A percentile compares a stretch with the other conserved stretches of the same genome.
These are phyloP conservation scores for Mangifera indica DNA, from an alignment of 345 rosid genomes.

Conservation along the genomic window DNA sequence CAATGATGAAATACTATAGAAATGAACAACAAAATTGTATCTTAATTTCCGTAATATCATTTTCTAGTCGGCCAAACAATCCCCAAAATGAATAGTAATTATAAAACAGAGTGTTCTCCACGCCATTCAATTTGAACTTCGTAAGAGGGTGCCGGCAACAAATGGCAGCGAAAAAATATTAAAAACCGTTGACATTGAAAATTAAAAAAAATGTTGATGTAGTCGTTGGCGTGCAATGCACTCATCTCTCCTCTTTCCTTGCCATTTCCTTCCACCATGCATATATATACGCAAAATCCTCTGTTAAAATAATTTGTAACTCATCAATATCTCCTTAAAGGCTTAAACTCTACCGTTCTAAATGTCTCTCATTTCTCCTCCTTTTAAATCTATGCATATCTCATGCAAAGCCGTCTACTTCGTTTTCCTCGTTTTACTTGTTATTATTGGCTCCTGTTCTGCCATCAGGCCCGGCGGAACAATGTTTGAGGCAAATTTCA, in stretches of 20 bases:
- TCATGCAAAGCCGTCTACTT: slow-evolving; percentile 21
- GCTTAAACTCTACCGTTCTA: slow-evolving; percentile 27
- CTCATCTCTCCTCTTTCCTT: slow-evolving; percentile 23
- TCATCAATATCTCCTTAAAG: slow-evolving; percentile 8
- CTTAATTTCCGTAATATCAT: not conserved
- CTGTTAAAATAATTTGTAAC: not conserved
- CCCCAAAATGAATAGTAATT: not conserved
- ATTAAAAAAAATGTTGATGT: slow-evolving; percentile 11
- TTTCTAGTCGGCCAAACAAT: slow-evolving; percentile 11
- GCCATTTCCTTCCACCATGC: slow-evolving; percentile 14
- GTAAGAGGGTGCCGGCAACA: slow-evolving; percentile 23
- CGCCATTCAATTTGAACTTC: not conserved
- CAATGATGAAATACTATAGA: not conserved
- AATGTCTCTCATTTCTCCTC: not conserved
- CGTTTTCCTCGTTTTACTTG: slow-evolving; percentile 27
- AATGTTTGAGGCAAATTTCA: slow-evolving; percentile 6
- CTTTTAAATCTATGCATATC: slow-evolving; percentile 10
- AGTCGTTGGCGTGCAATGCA: slow-evolving; percentile 43
- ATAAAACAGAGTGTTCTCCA: not conserved
- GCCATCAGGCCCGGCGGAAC: slow-evolving; percentile 37
- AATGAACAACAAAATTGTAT: not conserved
- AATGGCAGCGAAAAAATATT: slow-evolving; percentile 8
- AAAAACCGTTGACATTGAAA: slow-evolving; percentile 34
- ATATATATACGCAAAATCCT: not conserved
- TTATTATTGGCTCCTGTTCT: slow-evolving; percentile 33